Percentiles rank a stretch among this genome's conserved stretches.
phyloP scores from a whole-genome alignment of 257 asterid genomes.

The Solanum lycopersicoides region DNA sequence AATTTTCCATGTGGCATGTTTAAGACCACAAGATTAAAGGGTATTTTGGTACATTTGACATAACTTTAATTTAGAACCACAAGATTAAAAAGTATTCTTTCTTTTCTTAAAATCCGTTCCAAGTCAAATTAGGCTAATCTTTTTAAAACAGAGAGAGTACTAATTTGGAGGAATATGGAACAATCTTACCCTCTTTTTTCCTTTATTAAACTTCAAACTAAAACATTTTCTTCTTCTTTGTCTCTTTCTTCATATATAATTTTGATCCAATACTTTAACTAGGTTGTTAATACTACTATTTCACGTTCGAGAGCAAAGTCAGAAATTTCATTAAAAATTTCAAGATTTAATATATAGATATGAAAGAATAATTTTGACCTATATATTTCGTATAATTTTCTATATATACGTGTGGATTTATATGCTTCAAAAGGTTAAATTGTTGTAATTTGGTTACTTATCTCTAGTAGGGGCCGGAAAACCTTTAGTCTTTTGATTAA shows the following conservation, averaged over 20 bases:
- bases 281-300: neutral
- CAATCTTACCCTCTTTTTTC: neutral
- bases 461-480: neutral
- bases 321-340: neutral
- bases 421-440: neutral
- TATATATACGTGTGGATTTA: neutral
- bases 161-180: neutral
- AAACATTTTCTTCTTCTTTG: neutral
- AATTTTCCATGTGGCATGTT: too few relatives aligned
- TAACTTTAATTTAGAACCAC: too few relatives aligned
- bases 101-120: too few relatives aligned
- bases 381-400: too few relatives aligned
- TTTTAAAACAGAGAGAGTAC: too few relatives aligned
- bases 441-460: neutral
- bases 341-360: too few relatives aligned
- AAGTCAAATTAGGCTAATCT: too few relatives aligned
- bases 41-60: too few relatives aligned
- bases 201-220: neutral
- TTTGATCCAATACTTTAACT: neutral
- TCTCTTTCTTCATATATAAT: neutral
- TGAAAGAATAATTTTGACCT: too few relatives aligned
- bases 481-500: neutral
- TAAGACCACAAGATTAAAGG: too few relatives aligned
- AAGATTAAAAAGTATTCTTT: too few relatives aligned
- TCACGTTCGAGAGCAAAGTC: too few relatives aligned